These are phyloP conservation scores for Stenocarpella maydis DNA, from an alignment of 2,329 filamentous ascomycete genomes.

Conservation along the genomic window DNA sequence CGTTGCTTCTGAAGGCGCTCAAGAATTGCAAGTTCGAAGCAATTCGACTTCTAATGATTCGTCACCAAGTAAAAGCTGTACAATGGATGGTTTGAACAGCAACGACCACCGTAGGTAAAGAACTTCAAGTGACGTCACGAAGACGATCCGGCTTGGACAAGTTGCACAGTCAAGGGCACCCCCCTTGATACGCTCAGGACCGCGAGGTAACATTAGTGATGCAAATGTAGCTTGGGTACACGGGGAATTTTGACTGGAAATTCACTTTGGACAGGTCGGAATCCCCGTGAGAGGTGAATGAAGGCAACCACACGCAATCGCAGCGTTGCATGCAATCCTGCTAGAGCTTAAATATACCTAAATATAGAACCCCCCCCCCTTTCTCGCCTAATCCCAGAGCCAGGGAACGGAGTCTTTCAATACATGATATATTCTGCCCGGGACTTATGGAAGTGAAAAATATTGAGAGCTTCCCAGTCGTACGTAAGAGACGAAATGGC, in stretches of 20 bases:
- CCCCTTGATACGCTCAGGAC: not conserved
- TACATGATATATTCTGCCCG: too few relatives aligned
- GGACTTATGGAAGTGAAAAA: too few relatives aligned
- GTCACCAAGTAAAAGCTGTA: not conserved
- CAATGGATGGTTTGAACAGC: not conserved
- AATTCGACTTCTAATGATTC: not conserved
- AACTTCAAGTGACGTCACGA: slow-evolving; percentile 15
- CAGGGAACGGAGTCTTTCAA: too few relatives aligned
- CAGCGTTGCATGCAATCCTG: not conserved
- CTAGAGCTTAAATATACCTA: not conserved
- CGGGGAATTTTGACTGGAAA: too few relatives aligned
- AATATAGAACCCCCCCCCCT: too few relatives aligned
- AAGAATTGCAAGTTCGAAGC: not conserved
- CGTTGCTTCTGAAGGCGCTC: not conserved
- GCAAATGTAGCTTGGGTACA: too few relatives aligned
- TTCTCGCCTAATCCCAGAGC: not conserved
- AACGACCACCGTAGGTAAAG: not conserved
- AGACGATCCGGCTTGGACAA: not conserved
- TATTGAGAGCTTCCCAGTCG: too few relatives aligned
- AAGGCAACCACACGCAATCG: not conserved
- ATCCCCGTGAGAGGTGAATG: not conserved
- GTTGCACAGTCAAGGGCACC: not conserved
- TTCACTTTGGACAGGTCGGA: not conserved
- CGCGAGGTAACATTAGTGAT: too few relatives aligned
- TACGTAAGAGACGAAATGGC: too few relatives aligned